Evolutionary conservation across 768 basidiomycete species (phyloP), one percentile per base, ranked within the genome.

Genomic region (Strobilomyces echinocephalus): DNA sequence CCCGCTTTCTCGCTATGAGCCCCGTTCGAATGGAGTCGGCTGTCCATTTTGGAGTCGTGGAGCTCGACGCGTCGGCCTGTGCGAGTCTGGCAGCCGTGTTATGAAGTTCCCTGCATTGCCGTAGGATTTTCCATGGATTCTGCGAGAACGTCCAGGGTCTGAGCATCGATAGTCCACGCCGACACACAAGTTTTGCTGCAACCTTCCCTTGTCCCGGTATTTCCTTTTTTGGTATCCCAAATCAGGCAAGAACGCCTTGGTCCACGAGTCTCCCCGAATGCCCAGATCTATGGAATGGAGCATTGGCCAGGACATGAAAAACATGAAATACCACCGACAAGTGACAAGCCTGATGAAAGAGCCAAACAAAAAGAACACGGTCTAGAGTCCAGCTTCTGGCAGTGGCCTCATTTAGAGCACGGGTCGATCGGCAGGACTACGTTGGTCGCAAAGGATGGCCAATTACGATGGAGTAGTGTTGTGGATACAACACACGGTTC

Each of bases 1-100:
- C 97, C 52, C 92, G 84, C 76, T 99, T 99, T 53, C 87, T 81
- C 24, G 93, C 95, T 69, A 99, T 87, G 57, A 97, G 76, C 8
- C 97, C 97, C 0, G 94, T 95, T 53, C 97, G 81, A 58, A 88
- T 80, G 8, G 91, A 93, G 55, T 79, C 76, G 44, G 95, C 85
- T 5, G 83, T 83, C 95, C 95, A 97, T 79, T 88, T 85, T 11
- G 75, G 55, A 36, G 74, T 62, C 15, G 63, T 54, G 5, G 65
- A 54, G 26, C 58, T 30, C n/a, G 70, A 58, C 35, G 56, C 54
- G 30, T 39, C 58, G 5, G 63, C 61, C 58, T 56, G 71, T 50
- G 62, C 71, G 49, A 68, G 70, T 11, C 61, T 65, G 8, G 63
- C 54, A 5, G 63, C 60, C n/a, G 80, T 76, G 7, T 72, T 72